phyloP scores from a whole-genome alignment of 2,329 filamentous ascomycete species.

The Penicillium sp. region DNA sequence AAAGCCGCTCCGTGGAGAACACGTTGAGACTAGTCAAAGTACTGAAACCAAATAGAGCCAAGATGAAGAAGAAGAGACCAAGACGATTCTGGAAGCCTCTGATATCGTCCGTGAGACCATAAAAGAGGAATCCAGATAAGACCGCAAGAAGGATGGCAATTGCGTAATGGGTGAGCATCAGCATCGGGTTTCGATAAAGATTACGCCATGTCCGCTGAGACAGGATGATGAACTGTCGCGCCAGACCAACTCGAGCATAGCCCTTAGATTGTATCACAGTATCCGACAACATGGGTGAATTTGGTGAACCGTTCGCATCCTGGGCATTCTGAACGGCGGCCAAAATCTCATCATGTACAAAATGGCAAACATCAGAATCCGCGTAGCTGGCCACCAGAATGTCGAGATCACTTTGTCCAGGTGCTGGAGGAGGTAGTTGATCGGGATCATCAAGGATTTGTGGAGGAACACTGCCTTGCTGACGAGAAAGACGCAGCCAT shows the following conservation, averaged over 20 bases:
- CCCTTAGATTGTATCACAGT: conserved; percentile 67
- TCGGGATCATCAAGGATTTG: conserved; percentile 69
- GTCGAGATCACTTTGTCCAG: conserved; percentile 74
- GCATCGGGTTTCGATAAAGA: conserved; percentile 92
- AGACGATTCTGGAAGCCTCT: conserved; percentile 96
- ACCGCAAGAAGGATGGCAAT: conserved; percentile 94
- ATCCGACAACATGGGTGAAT: conserved; percentile 54
- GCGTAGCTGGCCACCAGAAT: conserved; percentile 73
- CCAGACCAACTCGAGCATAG: conserved; percentile 76
- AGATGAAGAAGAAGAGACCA: conserved; percentile 94
- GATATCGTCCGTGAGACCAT: conserved; percentile 92
- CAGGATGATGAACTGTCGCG: conserved; percentile 82
- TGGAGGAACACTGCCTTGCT: conserved; percentile 54
- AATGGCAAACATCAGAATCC: conserved; percentile 72
- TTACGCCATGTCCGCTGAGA: conserved; percentile 94
- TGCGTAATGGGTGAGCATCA: conserved; percentile 98
- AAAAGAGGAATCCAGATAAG: conserved; percentile 92
- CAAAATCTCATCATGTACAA: conserved; percentile 75
- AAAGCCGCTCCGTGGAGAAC: conserved; percentile 83
- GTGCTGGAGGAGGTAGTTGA: conserved; percentile 59
- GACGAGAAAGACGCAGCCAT: conserved; percentile 61
- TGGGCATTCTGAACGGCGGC: conserved; percentile 65
- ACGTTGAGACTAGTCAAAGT: conserved; percentile 91
- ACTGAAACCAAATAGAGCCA: conserved; percentile 95
- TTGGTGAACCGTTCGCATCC: conserved; percentile 65